These are phyloP conservation scores for Phaeosphaeria sp. DNA, from an alignment of 2,329 filamentous ascomycete genomes.

Conservation along the genomic window DNA sequence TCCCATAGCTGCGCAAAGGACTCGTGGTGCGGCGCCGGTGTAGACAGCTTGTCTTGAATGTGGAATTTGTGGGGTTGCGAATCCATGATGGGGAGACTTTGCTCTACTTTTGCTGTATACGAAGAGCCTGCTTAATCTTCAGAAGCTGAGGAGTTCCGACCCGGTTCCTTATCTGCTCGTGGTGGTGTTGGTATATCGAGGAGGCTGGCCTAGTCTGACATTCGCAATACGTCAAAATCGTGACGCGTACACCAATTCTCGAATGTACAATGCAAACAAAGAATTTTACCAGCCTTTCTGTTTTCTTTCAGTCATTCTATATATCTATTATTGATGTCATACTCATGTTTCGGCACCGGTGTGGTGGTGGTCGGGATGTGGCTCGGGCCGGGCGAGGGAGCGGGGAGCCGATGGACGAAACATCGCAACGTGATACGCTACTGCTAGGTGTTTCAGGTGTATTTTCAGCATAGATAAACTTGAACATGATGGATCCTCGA, in stretches of 20 bases:
- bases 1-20: conserved; percentile 66
- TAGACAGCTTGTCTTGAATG: conserved; percentile 55
- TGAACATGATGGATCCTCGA: background rate
- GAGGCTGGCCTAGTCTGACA: background rate
- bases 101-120: no score
- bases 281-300: background rate
- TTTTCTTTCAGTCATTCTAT: background rate
- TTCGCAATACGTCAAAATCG: background rate
- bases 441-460: background rate
- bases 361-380: background rate
- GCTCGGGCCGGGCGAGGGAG: no score
- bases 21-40: conserved; percentile 54
- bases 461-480: background rate
- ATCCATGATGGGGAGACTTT: conserved; percentile 39
- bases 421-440: background rate
- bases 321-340: background rate
- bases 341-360: background rate
- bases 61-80: conserved; percentile 52
- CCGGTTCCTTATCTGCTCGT: no score
- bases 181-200: background rate
- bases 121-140: no score
- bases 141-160: no score
- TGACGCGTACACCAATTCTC: background rate
- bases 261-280: background rate
- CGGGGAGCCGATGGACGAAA: background rate